Percentiles rank a stretch among this genome's conserved stretches.
phyloP scores from a whole-genome alignment of 768 basidiomycete genomes.

The Daedaleopsis nitida region DNA sequence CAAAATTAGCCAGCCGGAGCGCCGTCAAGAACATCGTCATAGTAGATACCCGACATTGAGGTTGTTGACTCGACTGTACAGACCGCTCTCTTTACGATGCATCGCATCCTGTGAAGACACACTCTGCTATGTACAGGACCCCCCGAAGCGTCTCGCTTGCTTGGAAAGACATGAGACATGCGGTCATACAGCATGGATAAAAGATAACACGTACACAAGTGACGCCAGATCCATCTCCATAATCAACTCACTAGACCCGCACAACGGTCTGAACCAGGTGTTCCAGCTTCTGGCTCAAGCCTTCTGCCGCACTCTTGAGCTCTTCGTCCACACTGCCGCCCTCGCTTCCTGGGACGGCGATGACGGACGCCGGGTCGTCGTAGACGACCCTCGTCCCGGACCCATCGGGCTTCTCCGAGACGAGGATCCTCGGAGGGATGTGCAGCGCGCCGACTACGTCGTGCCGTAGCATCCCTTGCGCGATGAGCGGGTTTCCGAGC shows the following conservation, averaged over 20 bases:
- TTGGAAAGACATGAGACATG: no score
- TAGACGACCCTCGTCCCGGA: conserved; percentile 46
- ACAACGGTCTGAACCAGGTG: conserved; percentile 33
- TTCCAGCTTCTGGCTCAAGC: conserved; percentile 49
- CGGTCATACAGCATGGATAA: no score
- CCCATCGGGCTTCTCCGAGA: conserved; percentile 41
- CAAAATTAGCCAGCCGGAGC: no score
- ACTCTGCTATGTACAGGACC: no score
- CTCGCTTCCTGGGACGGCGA: conserved; percentile 31
- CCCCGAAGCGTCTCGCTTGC: no score
- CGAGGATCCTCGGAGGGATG: conserved; percentile 48
- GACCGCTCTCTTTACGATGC: no score
- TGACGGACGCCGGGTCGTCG: conserved; percentile 50
- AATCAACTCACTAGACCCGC: not conserved
- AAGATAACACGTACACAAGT: no score
- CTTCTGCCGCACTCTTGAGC: conserved; percentile 36
- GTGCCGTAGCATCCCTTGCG: conserved; percentile 43
- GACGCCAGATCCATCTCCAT: no score
- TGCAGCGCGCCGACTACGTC: conserved; percentile 44
- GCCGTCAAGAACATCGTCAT: no score
- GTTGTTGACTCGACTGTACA: no score
- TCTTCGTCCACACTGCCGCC: conserved; percentile 32
- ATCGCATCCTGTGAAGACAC: no score
- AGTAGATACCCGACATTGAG: no score
- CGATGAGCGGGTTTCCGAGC: conserved; percentile 54